These are phyloP conservation scores for Fusarium anthophilum DNA, from an alignment of 2,329 filamentous ascomycete species.

Conservation along the genomic window DNA sequence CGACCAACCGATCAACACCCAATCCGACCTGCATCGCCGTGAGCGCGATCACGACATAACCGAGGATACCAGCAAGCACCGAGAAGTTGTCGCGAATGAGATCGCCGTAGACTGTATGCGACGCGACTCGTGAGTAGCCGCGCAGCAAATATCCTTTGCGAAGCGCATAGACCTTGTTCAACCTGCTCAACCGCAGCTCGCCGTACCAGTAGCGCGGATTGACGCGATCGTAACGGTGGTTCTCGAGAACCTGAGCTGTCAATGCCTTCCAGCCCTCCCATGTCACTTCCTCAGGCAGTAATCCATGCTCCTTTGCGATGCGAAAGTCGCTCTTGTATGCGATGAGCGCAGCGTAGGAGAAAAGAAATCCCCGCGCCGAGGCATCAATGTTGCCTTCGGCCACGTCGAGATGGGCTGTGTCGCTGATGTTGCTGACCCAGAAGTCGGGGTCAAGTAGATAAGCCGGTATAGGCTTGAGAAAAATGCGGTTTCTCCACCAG, in stretches of 20 bases:
- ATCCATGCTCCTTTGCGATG: conserved; percentile 47
- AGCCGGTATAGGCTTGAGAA: conserved; percentile 52
- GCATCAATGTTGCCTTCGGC: conserved; percentile 17
- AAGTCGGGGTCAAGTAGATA: conserved; percentile 51
- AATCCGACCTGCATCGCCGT: conserved; percentile 32
- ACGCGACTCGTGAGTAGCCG: conserved; percentile 30
- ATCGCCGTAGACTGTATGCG: conserved; percentile 27
- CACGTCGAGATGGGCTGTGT: conserved; percentile 21
- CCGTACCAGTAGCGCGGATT: conserved; percentile 53
- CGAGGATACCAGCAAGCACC: conserved; percentile 27
- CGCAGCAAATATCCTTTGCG: conserved; percentile 21
- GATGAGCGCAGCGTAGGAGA: conserved; percentile 50
- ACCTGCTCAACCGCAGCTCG: conserved; percentile 52
- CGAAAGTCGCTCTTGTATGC: conserved; percentile 51
- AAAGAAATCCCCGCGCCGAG: conserved; percentile 51
- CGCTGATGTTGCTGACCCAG: conserved; percentile 47
- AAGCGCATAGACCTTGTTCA: conserved; percentile 46
- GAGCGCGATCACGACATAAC: conserved; percentile 31
- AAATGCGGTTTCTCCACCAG: conserved; percentile 51
- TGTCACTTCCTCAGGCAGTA: conserved; percentile 48
- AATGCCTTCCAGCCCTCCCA: conserved; percentile 52
- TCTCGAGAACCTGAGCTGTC: conserved; percentile 38
- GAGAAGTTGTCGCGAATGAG: conserved; percentile 32
- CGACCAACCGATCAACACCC: conserved; percentile 2
- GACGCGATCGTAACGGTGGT: conserved; percentile 45